These are phyloP conservation scores for Rachicladosporium sp. DNA, from an alignment of 2,329 filamentous ascomycete species.

Conservation along the genomic window DNA sequence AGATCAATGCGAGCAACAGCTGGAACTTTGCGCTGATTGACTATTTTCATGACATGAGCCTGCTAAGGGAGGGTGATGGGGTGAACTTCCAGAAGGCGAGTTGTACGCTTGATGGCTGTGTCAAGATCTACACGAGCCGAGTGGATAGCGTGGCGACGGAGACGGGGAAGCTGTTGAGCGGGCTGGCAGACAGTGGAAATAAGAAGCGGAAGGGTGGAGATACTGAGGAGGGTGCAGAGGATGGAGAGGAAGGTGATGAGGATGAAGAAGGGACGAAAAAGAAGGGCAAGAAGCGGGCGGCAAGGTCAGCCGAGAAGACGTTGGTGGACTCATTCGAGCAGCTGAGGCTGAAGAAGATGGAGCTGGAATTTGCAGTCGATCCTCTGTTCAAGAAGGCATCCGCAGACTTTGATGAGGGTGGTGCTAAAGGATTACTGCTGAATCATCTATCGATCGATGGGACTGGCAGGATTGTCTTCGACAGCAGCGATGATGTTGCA, in stretches of 20 bases:
- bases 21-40: constrained; percentile 99
- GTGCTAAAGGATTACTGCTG: constrained; percentile 83
- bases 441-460: constrained; percentile 93
- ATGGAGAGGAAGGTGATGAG: constrained; percentile 55
- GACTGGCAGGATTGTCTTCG: constrained; percentile 88
- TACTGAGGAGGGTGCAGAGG: constrained; percentile 43
- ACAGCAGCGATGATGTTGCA: constrained; percentile 80
- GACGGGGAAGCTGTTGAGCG: constrained; percentile 87
- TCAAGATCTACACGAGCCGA: constrained; percentile 97
- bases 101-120: constrained; percentile 95
- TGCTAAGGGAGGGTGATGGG: constrained; percentile 88
- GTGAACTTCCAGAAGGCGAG: constrained; percentile 99
- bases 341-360: constrained; percentile 90
- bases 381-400: constrained; percentile 99
- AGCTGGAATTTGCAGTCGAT: constrained; percentile 91
- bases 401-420: constrained; percentile 95
- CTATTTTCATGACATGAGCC: constrained; percentile 98
- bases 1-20: constrained; percentile 91
- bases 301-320: constrained; percentile 76
- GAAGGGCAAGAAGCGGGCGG: constrained; percentile 57
- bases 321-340: constrained; percentile 78
- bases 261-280: constrained; percentile 50
- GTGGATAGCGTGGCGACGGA: constrained; percentile 97
- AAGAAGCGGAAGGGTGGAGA: constrained; percentile 37
- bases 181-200: constrained; percentile 71